Base-by-base conservation (phyloP, 345 rosid species). In the Combretum micranthum region DNA sequence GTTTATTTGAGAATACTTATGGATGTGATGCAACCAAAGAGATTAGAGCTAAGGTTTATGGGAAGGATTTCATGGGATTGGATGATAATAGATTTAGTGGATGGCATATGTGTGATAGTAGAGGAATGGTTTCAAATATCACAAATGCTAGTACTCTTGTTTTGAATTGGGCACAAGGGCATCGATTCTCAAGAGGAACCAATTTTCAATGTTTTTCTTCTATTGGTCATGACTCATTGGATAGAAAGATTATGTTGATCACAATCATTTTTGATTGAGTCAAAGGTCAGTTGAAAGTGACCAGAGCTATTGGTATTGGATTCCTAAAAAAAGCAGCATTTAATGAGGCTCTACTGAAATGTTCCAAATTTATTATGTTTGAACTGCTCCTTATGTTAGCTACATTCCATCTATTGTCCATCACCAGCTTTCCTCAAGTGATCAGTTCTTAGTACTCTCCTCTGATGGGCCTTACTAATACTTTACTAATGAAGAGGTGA, bases 91-190 rank as follows among this genome's bases (percentile, higher is more conserved):
- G 94, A 77, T 96, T 93, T 64, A 87, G 99, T 56, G 79, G 99
- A 72, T 93, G 99, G 99, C 97, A 93, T 69, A 93, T 93, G 97
- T 92, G 99, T 62, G 99, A 89, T 43, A 70, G 83, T 12, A 80
- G 85, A 55, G 96, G 96, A 16, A 77, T 89, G 69, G 97, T 93
- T 74, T 97, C 89, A 77, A 65, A 89, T 73, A 87, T 93, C 62
- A 92, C 85, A 47, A 63, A 68, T 65, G 73, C 84, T 5, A 75
- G 63, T 71, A 61, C 77, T 14, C 94, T 97, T 37, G 92, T 89
- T 16, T 71, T 89, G 78, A 87, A 83, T 59, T 93, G 97, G 99
- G 59, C 85, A 0, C 97, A 89, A 39, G 99, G 99, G 43, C 99
- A 93, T 78, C 97, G 87, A 78, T 93, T 93, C 60, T 87, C 95